Base-by-base conservation (phyloP, 192 early-diverging fungal species). In the Backusella sp. region DNA sequence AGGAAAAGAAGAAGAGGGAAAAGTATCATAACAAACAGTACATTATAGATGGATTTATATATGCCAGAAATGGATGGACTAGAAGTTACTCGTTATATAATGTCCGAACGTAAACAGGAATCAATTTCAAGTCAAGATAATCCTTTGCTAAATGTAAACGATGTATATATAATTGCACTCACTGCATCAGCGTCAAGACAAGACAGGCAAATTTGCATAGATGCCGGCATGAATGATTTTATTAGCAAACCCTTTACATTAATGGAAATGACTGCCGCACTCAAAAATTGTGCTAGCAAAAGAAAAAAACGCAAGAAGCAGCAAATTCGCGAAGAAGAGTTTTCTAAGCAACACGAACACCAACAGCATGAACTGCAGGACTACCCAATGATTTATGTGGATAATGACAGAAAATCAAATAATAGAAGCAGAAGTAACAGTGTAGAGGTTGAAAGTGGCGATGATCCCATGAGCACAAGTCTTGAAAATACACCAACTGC, bases 161-260 rank as follows among this genome's bases (percentile, higher is more conserved):
- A 88, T 66, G 71, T 86, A 2, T 85, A 86, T 72, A 86, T 88
- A 37, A 86, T 88, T 78, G 87, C 87, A 1, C 73, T 88, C 3
- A 88, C 87, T 7, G 87, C 87, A 11, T 87, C 84, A 4, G 87
- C 85, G 0, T 84, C 84, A 77, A 81, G 72, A 21, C 82, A 84
- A 30, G 86, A 86, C 66, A 84, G 86, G 42, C 80, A 87, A 32
- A 85, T 82, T 1, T 88, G 87, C 62, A 85, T 86, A 67, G 84
- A 85, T 21, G 87, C 87, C 0, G 87, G 87, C 1, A 86, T 88
- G 87, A 85, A 88, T 36, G 87, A 86, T 35, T 88, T 84, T 39
- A 86, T 88, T 56, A 82, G 79, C 23, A 88, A 88, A 41, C 87
- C 87, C 0, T 86, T 88, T 68, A 86, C 80, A 2, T 73, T 84